Evolutionary conservation across 805 yeast species (phyloP).

Genomic region (Diddensiella santjacobensis): DNA sequence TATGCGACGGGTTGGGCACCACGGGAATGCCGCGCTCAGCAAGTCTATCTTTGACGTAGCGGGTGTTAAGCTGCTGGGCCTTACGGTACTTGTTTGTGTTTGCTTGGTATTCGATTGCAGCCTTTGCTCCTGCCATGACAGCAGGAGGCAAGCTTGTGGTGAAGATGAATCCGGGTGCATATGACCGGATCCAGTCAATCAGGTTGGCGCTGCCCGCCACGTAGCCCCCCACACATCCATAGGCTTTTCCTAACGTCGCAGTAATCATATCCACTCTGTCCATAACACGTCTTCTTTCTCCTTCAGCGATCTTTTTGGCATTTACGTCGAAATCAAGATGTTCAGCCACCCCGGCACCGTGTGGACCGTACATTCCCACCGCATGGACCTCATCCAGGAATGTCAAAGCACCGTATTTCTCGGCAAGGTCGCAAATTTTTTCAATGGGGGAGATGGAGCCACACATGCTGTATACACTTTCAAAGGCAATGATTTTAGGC

Average conservation of each 20-base stretch:
- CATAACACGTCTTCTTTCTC: constrained; percentile 54
- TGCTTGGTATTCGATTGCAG: constrained; percentile 83
- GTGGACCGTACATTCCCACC: constrained; percentile 98
- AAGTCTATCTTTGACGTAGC: constrained; percentile 75
- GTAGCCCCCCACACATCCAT: constrained; percentile 96
- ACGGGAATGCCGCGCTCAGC: constrained; percentile 81
- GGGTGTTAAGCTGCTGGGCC: constrained; percentile 78
- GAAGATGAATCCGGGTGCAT: constrained; percentile 95
- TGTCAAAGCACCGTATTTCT: constrained; percentile 94
- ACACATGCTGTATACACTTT: constrained; percentile 96
- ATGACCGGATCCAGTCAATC: constrained; percentile 94
- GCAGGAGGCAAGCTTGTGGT: constrained; percentile 98
- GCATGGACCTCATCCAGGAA: constrained; percentile 98
- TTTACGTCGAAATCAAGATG: constrained; percentile 87
- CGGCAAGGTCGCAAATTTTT: constrained; percentile 90
- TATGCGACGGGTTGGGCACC: constrained; percentile 95
- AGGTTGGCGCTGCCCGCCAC: constrained; percentile 81
- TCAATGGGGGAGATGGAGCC: constrained; percentile 95
- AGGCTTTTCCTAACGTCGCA: constrained; percentile 96
- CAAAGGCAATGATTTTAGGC: constrained; percentile 96
- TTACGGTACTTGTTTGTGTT: constrained; percentile 71
- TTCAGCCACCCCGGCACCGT: constrained; percentile 99
- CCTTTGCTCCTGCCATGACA: constrained; percentile 89
- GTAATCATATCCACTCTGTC: constrained; percentile 94
- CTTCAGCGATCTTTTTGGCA: constrained; percentile 56